Conservation (phyloP, 1,284 basidiomycete genomes). For the Porogramme epimiltina region DNA sequence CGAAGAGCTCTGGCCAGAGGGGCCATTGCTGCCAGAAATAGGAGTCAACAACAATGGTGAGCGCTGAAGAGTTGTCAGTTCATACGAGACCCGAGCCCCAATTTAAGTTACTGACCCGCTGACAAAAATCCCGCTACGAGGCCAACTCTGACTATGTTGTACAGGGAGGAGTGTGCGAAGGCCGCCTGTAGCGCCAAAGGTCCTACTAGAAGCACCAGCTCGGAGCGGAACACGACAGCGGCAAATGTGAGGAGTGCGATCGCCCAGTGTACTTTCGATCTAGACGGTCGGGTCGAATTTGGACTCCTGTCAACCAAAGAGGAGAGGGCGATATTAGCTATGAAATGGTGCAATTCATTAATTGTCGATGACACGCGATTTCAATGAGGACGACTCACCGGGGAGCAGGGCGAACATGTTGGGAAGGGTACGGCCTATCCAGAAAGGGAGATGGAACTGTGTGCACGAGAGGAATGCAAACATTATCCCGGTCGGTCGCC, state of each 20-base stretch:
- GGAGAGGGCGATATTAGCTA: conserved; percentile 69
- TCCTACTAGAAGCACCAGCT: conserved; percentile 70
- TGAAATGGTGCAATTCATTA: background rate
- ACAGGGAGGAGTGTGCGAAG: conserved; percentile 44
- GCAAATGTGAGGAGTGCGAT: conserved; percentile 64
- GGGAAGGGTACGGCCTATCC: conserved; percentile 90
- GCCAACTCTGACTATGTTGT: conserved; percentile 53
- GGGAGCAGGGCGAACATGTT: conserved; percentile 91
- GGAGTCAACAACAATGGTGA: conserved; percentile 77
- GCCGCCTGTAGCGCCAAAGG: conserved; percentile 66
- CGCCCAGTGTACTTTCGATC: conserved; percentile 37
- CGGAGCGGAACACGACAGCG: conserved; percentile 79
- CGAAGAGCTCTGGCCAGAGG: conserved; percentile 88
- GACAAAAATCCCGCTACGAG: conserved; percentile 55
- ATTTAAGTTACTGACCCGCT: conserved; percentile 48
- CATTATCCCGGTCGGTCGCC: conserved; percentile 54
- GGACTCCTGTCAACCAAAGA: conserved; percentile 53
- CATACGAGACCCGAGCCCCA: background rate
- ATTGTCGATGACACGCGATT: background rate
- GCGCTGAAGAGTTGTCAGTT: conserved; percentile 38
- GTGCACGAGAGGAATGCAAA: conserved; percentile 73
- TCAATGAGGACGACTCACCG: conserved; percentile 48
- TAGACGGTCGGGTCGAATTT: conserved; percentile 41
- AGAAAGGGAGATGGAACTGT: conserved; percentile 93
- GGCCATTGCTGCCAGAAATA: conserved; percentile 79